Base-by-base conservation (phyloP, 2,329 filamentous ascomycete species). In the Atkinsonella hypoxylon region DNA sequence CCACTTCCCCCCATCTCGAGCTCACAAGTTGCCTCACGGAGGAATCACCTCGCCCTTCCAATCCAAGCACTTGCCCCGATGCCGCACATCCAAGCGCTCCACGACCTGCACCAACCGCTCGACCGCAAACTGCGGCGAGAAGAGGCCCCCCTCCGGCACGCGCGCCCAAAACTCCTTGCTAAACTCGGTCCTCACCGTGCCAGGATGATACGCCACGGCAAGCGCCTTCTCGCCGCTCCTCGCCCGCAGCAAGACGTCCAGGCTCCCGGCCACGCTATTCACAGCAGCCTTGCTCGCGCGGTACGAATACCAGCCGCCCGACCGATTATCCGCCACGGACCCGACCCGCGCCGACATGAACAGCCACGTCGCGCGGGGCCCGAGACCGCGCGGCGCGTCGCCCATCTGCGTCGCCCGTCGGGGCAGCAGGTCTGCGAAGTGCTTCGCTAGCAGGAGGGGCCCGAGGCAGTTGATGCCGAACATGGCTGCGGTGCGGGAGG, bases 251-350 rank as follows among this genome's bases (percentile, higher is more conserved):
- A 82, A 77, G 30, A 85, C 73, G 62, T 93, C 87, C 54, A 89
- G 81, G 7, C 78, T 84, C 67, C 82, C 86, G 8, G 79, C 79
- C 12, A 89, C 52, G 60, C 83, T 83, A 56, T 83, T 88, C 3
- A 91, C 80, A 2, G 76, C 86, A 0, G 86, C 79, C 66, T 93
- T 94, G 49, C 79, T 83, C 8, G 83, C 79, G 13, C 88, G 81
- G 65, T 93, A 93, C 51, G 76, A 81, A 64, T 89, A 94, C 88
- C 87, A 93, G 0, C 88, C 88, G 2, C 87, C 88, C 0, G 82
- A 71, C 2, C 68, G 62, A 60, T 94, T 91, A 58, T 91, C 86
- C 0, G 76, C 70, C 20, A 85, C 84, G 32, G 78, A 84, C 10
- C 87, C 87, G 0, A 94, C 85, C 42, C 88, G 79, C 2, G 87